Conservation (phyloP, 1,139 yeast genomes). For the Nakaseomyces delphensis region DNA sequence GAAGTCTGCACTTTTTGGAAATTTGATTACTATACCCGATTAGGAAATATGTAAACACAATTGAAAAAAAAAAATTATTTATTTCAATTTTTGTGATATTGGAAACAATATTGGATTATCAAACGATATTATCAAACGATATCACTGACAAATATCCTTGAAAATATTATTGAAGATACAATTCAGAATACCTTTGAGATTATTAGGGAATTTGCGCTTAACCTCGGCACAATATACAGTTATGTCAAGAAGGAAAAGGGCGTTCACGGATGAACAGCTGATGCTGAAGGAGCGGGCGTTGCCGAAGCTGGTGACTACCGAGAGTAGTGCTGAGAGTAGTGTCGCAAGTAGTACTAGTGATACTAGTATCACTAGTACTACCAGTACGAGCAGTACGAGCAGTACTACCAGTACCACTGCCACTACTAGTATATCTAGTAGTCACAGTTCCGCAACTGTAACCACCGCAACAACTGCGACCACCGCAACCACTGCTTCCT, state of each 20-base stretch:
- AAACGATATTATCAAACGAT: no score
- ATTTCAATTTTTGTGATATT: not conserved
- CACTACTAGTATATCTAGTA: not conserved
- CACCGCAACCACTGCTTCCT: no score
- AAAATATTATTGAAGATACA: not conserved
- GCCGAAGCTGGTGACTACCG: not conserved
- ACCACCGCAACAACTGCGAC: no score
- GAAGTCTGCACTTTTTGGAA: no score
- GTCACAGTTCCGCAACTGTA: conserved; percentile 22
- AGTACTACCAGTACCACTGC: not conserved
- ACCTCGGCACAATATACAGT: no score
- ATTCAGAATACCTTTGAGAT: not conserved
- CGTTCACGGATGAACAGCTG: not conserved
- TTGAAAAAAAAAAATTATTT: not conserved
- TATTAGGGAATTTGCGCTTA: not conserved
- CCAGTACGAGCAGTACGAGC: not conserved
- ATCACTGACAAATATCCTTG: no score
- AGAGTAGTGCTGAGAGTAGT: not conserved
- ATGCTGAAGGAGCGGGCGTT: conserved; percentile 3
- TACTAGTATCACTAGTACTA: not conserved
- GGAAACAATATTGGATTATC: not conserved
- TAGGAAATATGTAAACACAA: conserved; percentile 8
- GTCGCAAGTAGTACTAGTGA: not conserved
- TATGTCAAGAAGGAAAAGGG: conserved; percentile 3
- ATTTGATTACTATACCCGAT: conserved; percentile 7